These are phyloP conservation scores for Monosporascus ibericus DNA, from an alignment of 2,329 filamentous ascomycete genomes.

Conservation along the genomic window DNA sequence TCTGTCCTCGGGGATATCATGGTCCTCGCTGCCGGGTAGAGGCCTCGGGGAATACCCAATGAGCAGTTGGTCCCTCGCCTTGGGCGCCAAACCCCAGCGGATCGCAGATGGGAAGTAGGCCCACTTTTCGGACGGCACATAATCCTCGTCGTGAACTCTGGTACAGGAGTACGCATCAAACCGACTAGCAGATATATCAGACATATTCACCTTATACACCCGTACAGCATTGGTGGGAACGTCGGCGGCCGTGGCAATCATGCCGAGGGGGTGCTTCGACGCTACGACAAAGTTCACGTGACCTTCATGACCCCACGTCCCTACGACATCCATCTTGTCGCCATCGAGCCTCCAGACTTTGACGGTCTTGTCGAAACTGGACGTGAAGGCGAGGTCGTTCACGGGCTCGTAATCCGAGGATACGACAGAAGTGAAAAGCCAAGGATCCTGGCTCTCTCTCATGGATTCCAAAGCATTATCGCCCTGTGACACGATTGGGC, in stretches of 20 bases:
- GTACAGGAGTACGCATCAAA: slow-evolving; percentile 26
- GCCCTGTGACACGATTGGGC: slow-evolving; percentile 45
- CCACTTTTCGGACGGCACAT: slow-evolving; percentile 43
- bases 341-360: slow-evolving; percentile 50
- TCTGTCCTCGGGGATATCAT: slow-evolving; percentile 53
- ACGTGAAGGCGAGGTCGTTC: slow-evolving; percentile 47
- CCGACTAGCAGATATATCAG: slow-evolving; percentile 7
- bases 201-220: slow-evolving; percentile 41
- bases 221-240: slow-evolving; percentile 48
- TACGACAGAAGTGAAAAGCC: slow-evolving; percentile 59
- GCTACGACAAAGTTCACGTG: slow-evolving; percentile 58
- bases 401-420: slow-evolving; percentile 49
- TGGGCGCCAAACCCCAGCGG: slow-evolving; percentile 48
- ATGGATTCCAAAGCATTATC: slow-evolving; percentile 52
- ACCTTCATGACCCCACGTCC: slow-evolving; percentile 50
- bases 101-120: slow-evolving; percentile 58
- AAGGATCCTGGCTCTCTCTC: slow-evolving; percentile 53
- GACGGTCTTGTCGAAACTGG: slow-evolving; percentile 56
- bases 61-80: slow-evolving; percentile 45
- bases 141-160: slow-evolving; percentile 24
- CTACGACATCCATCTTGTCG: slow-evolving; percentile 35
- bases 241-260: slow-evolving; percentile 56
- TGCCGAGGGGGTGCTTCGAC: slow-evolving; percentile 39
- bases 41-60: slow-evolving; percentile 59
- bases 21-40: slow-evolving; percentile 42